These are phyloP conservation scores for Colletotrichum sp. DNA, from an alignment of 2,329 filamentous ascomycete genomes.

Conservation along the genomic window DNA sequence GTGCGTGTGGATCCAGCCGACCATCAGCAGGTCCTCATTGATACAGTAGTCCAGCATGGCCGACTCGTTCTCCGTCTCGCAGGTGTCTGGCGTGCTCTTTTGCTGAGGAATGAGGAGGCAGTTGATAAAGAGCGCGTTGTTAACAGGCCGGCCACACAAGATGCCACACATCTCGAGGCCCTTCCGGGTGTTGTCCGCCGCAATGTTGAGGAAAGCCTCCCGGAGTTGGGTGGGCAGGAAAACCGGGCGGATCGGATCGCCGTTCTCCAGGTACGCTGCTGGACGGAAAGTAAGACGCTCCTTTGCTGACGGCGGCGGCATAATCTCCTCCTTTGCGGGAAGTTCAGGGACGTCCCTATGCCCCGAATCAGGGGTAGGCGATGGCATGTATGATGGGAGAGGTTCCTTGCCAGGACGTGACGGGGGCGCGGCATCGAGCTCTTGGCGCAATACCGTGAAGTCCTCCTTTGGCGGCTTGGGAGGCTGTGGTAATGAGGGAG, in stretches of 20 bases:
- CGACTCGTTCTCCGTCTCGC: conserved; percentile 88
- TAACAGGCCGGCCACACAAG: conserved; percentile 86
- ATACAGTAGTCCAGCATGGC: conserved; percentile 90
- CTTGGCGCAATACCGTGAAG: background rate
- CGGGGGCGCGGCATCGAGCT: conserved; percentile 13
- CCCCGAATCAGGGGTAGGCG: background rate
- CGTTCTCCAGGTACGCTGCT: conserved; percentile 88
- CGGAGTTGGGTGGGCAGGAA: conserved; percentile 84
- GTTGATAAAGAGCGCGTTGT: conserved; percentile 91
- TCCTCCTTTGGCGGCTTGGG: conserved; percentile 35
- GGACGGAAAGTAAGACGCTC: conserved; percentile 79
- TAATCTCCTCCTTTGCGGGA: conserved; percentile 39
- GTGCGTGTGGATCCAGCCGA: conserved; percentile 98
- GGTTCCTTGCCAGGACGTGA: conserved; percentile 12
- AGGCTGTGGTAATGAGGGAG: conserved; percentile 31
- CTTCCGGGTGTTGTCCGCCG: conserved; percentile 74
- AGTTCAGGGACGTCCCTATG: conserved; percentile 29
- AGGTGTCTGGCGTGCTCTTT: conserved; percentile 88
- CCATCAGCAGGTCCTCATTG: conserved; percentile 78
- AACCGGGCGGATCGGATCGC: conserved; percentile 82
- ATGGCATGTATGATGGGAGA: background rate
- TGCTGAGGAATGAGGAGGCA: conserved; percentile 91
- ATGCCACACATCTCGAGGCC: conserved; percentile 97
- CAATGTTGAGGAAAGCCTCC: conserved; percentile 74
- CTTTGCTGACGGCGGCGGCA: conserved; percentile 43